phyloP scores from a whole-genome alignment of 202 grass and related monocot species.

The Miscanthus sacchariflorus region DNA sequence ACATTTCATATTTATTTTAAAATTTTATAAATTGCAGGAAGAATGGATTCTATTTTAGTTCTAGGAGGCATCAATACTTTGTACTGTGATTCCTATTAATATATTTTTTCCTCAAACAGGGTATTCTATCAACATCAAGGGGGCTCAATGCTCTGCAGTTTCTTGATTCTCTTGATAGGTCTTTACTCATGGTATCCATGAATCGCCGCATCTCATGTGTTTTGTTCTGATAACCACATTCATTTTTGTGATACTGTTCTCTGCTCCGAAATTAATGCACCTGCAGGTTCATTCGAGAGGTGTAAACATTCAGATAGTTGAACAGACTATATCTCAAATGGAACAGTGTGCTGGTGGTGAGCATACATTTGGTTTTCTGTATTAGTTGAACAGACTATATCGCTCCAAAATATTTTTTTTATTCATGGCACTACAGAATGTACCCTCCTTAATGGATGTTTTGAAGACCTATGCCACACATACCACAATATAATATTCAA shows the following conservation, averaged over 20 bases:
- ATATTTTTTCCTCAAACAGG: constrained; percentile 56
- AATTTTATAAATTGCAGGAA: constrained; percentile 19
- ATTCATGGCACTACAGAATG: neutral
- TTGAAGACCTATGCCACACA: neutral
- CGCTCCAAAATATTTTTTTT: neutral
- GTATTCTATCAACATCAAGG: constrained; percentile 88
- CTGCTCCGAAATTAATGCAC: constrained; percentile 41
- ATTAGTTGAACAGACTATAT: neutral
- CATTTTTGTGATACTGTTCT: constrained; percentile 25
- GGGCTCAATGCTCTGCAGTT: constrained; percentile 68
- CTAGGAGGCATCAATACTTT: constrained; percentile 26
- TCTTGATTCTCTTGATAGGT: constrained; percentile 79
- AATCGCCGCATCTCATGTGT: neutral
- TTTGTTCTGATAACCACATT: constrained; percentile 27
- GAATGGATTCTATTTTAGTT: constrained; percentile 9
- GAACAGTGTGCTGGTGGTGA: constrained; percentile 67
- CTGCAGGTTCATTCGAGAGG: constrained; percentile 90
- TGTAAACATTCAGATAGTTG: constrained; percentile 69
- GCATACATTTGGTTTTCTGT: constrained; percentile 31
- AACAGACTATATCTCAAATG: constrained; percentile 71
- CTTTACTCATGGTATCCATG: constrained; percentile 74
- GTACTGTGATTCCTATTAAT: constrained; percentile 18
- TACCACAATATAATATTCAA: neutral
- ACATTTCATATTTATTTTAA: constrained; percentile 12
- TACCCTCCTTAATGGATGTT: constrained; percentile 13